These are phyloP conservation scores for Catharanthus roseus DNA, from an alignment of 257 asterid genomes.

Conservation along the genomic window DNA sequence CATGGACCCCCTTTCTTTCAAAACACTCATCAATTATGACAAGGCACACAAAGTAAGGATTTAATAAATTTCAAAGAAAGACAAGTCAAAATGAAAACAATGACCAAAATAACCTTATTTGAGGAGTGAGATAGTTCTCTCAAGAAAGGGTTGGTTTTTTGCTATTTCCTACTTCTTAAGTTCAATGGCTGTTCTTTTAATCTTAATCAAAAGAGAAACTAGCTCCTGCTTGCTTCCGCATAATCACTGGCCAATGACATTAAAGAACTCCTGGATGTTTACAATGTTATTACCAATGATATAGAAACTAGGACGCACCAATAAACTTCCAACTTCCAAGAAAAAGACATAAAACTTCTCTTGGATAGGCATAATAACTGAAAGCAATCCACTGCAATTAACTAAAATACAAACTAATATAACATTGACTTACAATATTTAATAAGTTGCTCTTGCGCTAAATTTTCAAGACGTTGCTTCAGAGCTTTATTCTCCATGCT, in stretches of 20 bases:
- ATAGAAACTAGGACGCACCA: background rate
- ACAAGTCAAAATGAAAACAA: too few relatives aligned
- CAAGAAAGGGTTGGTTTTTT: too few relatives aligned
- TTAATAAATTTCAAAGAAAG: too few relatives aligned
- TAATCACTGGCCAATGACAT: background rate
- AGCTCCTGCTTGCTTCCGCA: background rate
- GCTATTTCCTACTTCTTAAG: background rate
- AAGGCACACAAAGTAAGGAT: background rate
- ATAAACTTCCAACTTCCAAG: background rate
- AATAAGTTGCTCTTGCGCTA: slow-evolving; percentile 86
- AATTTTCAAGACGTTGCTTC: slow-evolving; percentile 77
- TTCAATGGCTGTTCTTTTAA: background rate
- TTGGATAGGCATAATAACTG: too few relatives aligned
- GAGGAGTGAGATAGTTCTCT: too few relatives aligned
- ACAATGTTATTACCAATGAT: background rate
- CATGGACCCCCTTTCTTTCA: too few relatives aligned
- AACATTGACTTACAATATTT: slow-evolving; percentile 57
- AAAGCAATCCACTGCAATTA: background rate
- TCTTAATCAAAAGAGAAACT: background rate
- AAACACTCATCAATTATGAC: too few relatives aligned
- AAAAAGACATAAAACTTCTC: background rate
- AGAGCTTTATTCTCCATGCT: slow-evolving; percentile 92
- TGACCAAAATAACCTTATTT: too few relatives aligned
- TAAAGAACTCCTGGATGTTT: too few relatives aligned
- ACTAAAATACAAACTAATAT: background rate